Evolutionary conservation across 2,329 filamentous ascomycete genomes (phyloP).

Genomic region (Pestalotiopsis sp.): DNA sequence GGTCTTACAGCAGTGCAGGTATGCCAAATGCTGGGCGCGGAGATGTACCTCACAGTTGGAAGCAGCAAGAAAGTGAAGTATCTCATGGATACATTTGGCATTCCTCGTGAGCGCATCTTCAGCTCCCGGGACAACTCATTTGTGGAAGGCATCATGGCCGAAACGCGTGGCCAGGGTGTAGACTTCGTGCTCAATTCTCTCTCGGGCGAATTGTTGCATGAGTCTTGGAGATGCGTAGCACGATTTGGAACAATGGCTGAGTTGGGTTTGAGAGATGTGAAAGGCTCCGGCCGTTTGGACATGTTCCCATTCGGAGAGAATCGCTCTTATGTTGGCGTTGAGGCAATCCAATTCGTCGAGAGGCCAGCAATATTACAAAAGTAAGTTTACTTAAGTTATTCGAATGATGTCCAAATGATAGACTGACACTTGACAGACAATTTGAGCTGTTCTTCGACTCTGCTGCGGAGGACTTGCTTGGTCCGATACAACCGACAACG

Average conservation of each 20-base stretch:
- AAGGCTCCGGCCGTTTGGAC: constrained; percentile 8
- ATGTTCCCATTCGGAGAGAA: not conserved
- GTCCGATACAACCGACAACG: constrained; percentile 18
- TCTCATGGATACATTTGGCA: constrained; percentile 24
- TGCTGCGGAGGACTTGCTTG: not conserved
- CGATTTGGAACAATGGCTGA: constrained; percentile 32
- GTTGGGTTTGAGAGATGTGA: constrained; percentile 31
- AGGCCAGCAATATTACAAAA: not conserved
- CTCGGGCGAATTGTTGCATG: constrained; percentile 23
- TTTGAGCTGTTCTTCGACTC: not conserved
- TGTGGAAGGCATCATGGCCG: constrained; percentile 19
- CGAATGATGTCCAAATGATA: not conserved
- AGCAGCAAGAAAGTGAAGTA: constrained; percentile 26
- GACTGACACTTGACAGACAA: not conserved
- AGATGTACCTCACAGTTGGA: constrained; percentile 30
- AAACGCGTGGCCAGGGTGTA: constrained; percentile 24
- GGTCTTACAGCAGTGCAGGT: constrained; percentile 16
- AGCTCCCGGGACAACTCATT: constrained; percentile 33
- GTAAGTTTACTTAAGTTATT: too few species aligned
- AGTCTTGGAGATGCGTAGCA: constrained; percentile 33
- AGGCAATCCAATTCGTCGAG: not conserved
- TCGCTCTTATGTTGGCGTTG: not conserved
- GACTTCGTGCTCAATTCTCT: constrained; percentile 28
- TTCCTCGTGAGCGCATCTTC: constrained; percentile 39
- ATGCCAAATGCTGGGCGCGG: constrained; percentile 12